A percentile compares a stretch with the other conserved stretches of the same genome.
Evolutionary conservation across 2,329 filamentous ascomycete species (phyloP).

Genomic region (Cordyceps tenuipes): DNA sequence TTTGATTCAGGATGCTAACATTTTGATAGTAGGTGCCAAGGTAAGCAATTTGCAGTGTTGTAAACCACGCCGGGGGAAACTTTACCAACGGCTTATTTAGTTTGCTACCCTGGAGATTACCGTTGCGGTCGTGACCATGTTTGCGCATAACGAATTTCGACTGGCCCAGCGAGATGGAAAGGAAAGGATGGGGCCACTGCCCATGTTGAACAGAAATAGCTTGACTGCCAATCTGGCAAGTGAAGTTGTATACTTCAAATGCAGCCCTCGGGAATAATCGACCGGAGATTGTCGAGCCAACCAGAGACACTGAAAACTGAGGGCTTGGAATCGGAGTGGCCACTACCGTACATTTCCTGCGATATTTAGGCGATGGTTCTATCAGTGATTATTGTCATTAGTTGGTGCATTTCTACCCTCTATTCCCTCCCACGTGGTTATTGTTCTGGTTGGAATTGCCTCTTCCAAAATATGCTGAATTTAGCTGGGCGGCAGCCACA

Average conservation of each 20-base stretch:
- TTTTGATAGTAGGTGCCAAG: background rate
- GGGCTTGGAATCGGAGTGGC: no score
- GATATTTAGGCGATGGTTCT: no score
- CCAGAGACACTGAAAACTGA: background rate
- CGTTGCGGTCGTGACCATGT: conserved; percentile 39
- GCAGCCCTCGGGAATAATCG: background rate
- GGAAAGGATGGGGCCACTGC: conserved; percentile 10
- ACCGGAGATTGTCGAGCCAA: no score
- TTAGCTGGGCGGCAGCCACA: background rate
- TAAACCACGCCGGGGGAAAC: background rate
- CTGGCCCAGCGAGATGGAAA: conserved; percentile 33
- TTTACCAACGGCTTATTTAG: conserved; percentile 14
- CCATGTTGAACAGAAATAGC: conserved; percentile 12
- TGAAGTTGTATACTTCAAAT: background rate
- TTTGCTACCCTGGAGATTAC: conserved; percentile 47
- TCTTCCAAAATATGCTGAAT: background rate
- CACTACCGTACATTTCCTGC: no score
- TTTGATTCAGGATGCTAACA: background rate
- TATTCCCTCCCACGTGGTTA: background rate
- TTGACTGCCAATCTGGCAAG: background rate
- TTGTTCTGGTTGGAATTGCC: background rate
- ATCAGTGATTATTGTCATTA: background rate
- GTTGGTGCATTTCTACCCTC: background rate
- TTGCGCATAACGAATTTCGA: conserved; percentile 39
- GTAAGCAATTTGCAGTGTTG: background rate